Evolutionary conservation across 2,329 filamentous ascomycete genomes (phyloP).

Genomic region (Clonostachys sp.): DNA sequence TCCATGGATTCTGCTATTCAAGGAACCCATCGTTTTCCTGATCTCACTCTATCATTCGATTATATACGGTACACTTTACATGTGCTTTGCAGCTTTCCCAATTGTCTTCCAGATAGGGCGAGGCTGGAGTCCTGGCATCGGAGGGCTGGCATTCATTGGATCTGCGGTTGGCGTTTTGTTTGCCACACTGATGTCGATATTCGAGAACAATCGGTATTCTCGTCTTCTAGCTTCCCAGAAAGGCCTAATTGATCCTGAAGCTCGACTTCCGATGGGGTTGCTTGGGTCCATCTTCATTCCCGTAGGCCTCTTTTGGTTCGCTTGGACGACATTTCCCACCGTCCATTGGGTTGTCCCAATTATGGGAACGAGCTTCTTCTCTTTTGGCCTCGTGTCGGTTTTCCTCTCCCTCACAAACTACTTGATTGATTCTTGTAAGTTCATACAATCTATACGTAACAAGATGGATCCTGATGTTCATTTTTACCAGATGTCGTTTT

Average conservation of each 20-base stretch:
- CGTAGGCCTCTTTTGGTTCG: conserved; percentile 53
- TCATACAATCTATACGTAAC: no score
- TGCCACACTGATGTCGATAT: conserved; percentile 42
- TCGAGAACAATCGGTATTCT: conserved; percentile 26
- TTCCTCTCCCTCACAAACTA: conserved; percentile 57
- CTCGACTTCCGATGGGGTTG: conserved; percentile 48
- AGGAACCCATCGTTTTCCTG: conserved; percentile 57
- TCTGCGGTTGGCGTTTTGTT: conserved; percentile 53
- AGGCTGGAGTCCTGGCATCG: conserved; percentile 46
- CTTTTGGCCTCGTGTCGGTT: conserved; percentile 52
- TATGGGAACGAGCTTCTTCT: conserved; percentile 33
- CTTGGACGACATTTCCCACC: conserved; percentile 48
- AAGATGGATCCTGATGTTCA: no score
- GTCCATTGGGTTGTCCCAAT: conserved; percentile 47
- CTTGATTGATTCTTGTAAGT: conserved; percentile 47
- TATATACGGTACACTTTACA: conserved; percentile 41
- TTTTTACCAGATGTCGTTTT: conserved; percentile 50
- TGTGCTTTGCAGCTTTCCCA: conserved; percentile 41
- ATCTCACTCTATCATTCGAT: conserved; percentile 55
- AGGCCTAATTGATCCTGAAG: conserved; percentile 35
- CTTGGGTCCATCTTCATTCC: conserved; percentile 49
- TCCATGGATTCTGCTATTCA: conserved; percentile 56
- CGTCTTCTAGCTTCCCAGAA: neutral
- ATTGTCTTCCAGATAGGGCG: conserved; percentile 50
- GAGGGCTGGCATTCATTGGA: conserved; percentile 53